Base-by-base conservation (phyloP, 495 filamentous ascomycete genomes). In the Amphirosellinia nigrospora region DNA sequence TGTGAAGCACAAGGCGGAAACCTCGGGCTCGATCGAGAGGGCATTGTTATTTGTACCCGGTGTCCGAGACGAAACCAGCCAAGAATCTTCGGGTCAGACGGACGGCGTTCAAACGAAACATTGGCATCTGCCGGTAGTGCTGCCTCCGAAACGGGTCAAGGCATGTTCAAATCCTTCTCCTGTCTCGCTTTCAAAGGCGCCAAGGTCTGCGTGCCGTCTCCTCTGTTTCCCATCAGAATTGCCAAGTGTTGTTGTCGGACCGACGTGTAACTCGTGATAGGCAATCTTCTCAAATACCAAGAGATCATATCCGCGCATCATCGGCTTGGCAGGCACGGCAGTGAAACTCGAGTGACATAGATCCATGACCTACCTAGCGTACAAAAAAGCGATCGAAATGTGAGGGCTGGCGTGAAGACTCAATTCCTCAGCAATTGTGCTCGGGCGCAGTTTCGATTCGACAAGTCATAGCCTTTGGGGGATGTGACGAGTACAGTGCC, bases 251-350 rank as follows among this genome's bases (percentile, higher is more conserved):
- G 38, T 43, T 66, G 70, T 74, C 72, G 74, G 74, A 62, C 75
- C 75, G 73, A 78, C 69, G 66, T 72, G 70, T 74, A 74, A 72
- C 74, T 72, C 71, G 68, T 72, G 65, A 64, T 64, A 56, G 68
- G 46, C 61, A 32, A 59, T 46, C 53, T 9, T 70, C 46, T 53
- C 56, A 55, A 21, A 73, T 76, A 74, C 76, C 76, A 78, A 76
- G 76, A 78, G 76, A 78, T 78, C 75, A 36, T 71, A 74, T 74
- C 76, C 74, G 66, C 72, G 61, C 64, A 72, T 72, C 73, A 78
- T 78, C 76, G 76, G 74, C 76, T 78, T 78, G 76, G 76, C 76
- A 78, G 76, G 76, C 71, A 76, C 76, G 76, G 72, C 74, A 78
- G 72, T 76, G 74, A 70, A 71, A 73, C 72, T 78, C 9, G 36